Evolutionary conservation across 2,329 filamentous ascomycete genomes (phyloP).

Genomic region (Hymenoscyphus scutula): DNA sequence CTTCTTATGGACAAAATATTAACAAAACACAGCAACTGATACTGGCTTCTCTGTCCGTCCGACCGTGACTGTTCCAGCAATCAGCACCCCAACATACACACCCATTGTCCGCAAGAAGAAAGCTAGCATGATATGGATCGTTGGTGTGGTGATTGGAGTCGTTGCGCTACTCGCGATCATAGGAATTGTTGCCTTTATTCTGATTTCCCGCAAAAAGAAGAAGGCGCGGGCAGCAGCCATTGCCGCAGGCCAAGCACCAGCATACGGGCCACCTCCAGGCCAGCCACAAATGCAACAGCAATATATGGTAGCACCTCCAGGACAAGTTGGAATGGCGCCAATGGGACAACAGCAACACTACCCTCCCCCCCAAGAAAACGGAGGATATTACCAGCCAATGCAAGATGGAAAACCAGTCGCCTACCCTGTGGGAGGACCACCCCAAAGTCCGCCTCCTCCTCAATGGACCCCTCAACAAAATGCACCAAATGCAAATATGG

Average conservation of each 20-base stretch:
- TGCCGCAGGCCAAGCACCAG: not conserved
- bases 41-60: not conserved
- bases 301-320: not conserved
- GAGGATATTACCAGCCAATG: not conserved
- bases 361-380: conserved; percentile 1
- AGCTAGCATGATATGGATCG: conserved; percentile 9
- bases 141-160: conserved; percentile 7
- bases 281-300: conserved; percentile 2
- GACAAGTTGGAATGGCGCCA: not conserved
- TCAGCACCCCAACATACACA: not conserved
- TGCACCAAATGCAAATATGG: not conserved
- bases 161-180: conserved; percentile 7
- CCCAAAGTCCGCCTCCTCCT: conserved; percentile 6
- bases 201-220: conserved; percentile 13
- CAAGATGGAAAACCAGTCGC: conserved; percentile 6
- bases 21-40: not conserved
- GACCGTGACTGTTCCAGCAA: conserved; percentile 2
- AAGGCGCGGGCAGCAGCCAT: conserved; percentile 13
- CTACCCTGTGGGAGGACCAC: conserved; percentile 1
- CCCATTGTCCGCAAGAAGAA: not conserved
- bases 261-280: not conserved
- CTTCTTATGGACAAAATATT: not conserved
- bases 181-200: conserved; percentile 9
- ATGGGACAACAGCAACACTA: not conserved
- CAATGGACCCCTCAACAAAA: conserved; percentile 8